Percentiles rank a stretch among this genome's conserved stretches.
These are phyloP conservation scores for Dictyophora rubrovolvata DNA, from an alignment of 768 basidiomycete genomes.

Conservation along the genomic window DNA sequence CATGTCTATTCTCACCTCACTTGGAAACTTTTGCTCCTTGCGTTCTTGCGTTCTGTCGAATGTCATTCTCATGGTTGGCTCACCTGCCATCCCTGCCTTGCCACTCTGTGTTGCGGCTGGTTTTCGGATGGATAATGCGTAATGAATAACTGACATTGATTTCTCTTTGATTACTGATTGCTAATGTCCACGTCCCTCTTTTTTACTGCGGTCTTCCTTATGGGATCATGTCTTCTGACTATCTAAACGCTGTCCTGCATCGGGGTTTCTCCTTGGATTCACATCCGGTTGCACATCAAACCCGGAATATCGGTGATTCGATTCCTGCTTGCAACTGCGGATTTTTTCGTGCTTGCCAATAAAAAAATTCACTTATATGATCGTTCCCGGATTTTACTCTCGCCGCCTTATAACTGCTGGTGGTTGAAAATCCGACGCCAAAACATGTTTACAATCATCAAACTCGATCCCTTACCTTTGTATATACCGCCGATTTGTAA, in stretches of 20 bases:
- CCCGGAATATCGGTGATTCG: too few species aligned
- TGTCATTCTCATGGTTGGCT: not conserved
- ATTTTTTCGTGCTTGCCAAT: too few species aligned
- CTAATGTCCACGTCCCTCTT: not conserved
- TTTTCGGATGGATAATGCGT: too few species aligned
- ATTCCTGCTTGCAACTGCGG: too few species aligned
- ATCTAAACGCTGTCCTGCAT: not conserved
- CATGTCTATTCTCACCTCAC: not conserved
- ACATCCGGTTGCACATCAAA: not conserved
- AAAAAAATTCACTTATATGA: too few species aligned
- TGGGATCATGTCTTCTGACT: not conserved
- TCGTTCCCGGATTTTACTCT: too few species aligned
- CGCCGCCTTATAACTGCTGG: too few species aligned
- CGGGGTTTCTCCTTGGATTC: not conserved
- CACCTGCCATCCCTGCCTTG: not conserved
- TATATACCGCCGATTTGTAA: not conserved
- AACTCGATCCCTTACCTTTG: not conserved
- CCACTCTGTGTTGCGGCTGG: not conserved
- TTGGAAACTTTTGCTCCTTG: not conserved
- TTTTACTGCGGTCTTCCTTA: not conserved
- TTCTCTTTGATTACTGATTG: not conserved
- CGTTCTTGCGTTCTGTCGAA: not conserved
- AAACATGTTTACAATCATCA: too few species aligned
- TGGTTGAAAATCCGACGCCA: too few species aligned
- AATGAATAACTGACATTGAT: not conserved